Evolutionary conservation across 164 flowering plant species (phyloP).

Genomic region (Chimonanthus salicifolius): DNA sequence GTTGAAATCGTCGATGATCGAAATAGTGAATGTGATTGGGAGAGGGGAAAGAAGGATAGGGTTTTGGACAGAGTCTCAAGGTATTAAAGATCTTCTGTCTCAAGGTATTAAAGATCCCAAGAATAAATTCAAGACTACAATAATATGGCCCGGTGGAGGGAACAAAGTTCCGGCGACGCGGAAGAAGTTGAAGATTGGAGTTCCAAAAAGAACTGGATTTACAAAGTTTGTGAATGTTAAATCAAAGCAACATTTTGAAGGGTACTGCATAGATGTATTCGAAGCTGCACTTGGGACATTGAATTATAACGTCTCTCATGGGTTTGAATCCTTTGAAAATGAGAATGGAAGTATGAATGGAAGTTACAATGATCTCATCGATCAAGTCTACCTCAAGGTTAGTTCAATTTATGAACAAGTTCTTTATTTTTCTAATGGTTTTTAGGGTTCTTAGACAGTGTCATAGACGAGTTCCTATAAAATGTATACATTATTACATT

Average conservation of each 20-base stretch:
- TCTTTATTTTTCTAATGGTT: background rate
- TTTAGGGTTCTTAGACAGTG: no score
- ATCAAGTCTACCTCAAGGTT: background rate
- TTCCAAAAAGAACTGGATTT: conserved; percentile 27
- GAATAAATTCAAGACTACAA: background rate
- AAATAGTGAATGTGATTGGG: conserved; percentile 36
- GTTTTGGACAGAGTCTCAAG: conserved; percentile 30
- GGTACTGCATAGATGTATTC: conserved; percentile 19
- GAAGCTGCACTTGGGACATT: conserved; percentile 6
- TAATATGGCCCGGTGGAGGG: conserved; percentile 38
- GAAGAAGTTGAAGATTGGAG: conserved; percentile 27
- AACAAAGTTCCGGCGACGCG: conserved; percentile 15
- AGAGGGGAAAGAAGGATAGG: conserved; percentile 24
- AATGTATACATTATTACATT: no score
- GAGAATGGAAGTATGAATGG: conserved; percentile 1
- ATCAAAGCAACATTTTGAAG: conserved; percentile 8
- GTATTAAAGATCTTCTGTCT: conserved; percentile 6
- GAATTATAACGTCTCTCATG: conserved; percentile 13
- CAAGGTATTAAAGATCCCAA: background rate
- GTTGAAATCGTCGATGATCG: conserved; percentile 15
- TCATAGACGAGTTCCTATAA: no score
- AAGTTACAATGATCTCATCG: conserved; percentile 3
- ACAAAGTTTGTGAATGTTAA: conserved; percentile 27
- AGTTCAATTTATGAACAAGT: background rate
- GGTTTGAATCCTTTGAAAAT: conserved; percentile 9